These are phyloP conservation scores for Bauhinia variegata DNA, from an alignment of 306 rosid genomes.

Conservation along the genomic window DNA sequence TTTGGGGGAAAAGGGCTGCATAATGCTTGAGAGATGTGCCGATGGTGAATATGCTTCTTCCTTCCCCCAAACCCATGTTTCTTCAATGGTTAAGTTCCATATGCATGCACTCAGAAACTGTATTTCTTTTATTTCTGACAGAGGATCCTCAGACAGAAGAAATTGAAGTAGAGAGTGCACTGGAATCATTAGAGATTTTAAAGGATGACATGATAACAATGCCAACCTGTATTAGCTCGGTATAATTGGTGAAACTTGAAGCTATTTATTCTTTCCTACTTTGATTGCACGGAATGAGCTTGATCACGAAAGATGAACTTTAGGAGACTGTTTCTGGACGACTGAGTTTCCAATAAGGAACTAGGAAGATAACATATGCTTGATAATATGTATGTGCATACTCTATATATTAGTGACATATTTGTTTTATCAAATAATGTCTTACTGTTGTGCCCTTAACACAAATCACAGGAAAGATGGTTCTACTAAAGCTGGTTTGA, in stretches of 20 bases:
- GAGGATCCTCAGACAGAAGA: constrained; percentile 58
- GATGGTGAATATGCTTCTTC: constrained; percentile 47
- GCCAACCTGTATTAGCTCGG: constrained; percentile 70
- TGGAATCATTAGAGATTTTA: constrained; percentile 55
- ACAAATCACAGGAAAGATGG: too few species aligned
- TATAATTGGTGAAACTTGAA: constrained; percentile 38
- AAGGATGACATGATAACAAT: constrained; percentile 45
- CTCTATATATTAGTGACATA: too few species aligned
- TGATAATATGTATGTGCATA: too few species aligned
- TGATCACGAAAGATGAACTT: too few species aligned
- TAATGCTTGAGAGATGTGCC: constrained; percentile 76
- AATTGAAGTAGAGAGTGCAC: constrained; percentile 58
- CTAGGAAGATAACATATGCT: background rate
- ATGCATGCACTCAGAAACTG: constrained; percentile 14
- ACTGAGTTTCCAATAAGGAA: background rate
- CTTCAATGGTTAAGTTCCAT: background rate
- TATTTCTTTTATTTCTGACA: constrained; percentile 50
- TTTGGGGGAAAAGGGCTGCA: constrained; percentile 87
- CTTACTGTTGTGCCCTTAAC: background rate
- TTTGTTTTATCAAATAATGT: too few species aligned
- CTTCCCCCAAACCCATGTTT: background rate
- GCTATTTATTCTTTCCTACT: constrained; percentile 22
- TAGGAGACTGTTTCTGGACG: background rate
- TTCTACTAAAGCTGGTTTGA: background rate
- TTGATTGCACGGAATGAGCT: background rate